phyloP scores from a whole-genome alignment of 1,284 basidiomycete genomes.

The Pascua sp. region DNA sequence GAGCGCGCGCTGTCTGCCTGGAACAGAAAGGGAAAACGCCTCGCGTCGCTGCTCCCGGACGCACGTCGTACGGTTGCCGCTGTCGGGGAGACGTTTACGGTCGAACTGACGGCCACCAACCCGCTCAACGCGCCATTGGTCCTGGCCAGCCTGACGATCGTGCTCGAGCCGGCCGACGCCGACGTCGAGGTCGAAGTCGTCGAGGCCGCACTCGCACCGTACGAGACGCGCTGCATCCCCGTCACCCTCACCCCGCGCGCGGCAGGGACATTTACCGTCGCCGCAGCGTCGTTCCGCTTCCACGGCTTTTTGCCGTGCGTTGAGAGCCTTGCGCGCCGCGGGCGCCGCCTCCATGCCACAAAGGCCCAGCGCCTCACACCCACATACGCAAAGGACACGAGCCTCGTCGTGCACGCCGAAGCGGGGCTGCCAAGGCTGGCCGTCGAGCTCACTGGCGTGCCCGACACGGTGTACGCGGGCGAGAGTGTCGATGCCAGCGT shows the following conservation, averaged over 20 bases:
- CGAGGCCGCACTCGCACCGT: conserved; percentile 43
- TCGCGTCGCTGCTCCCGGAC: conserved; percentile 29
- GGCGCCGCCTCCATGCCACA: conserved; percentile 49
- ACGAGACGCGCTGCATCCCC: conserved; percentile 40
- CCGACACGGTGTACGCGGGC: conserved; percentile 35
- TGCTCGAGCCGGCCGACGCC: conserved; percentile 15
- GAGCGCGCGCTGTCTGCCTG: conserved; percentile 28
- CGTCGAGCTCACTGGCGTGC: conserved; percentile 28
- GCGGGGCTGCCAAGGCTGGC: conserved; percentile 39
- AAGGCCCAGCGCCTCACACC: conserved; percentile 46
- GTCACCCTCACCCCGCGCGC: conserved; percentile 30
- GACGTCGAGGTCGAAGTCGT: conserved; percentile 25
- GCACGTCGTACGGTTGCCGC: conserved; percentile 25
- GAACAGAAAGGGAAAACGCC: conserved; percentile 45
- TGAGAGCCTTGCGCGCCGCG: conserved; percentile 47
- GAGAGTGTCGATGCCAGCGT: conserved; percentile 32
- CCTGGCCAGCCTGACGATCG: conserved; percentile 26
- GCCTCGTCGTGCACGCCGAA: conserved; percentile 44
- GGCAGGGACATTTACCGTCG: conserved; percentile 33
- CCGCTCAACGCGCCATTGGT: conserved; percentile 48
- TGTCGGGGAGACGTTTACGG: conserved; percentile 37
- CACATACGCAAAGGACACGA: conserved; percentile 50
- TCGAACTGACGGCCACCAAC: conserved; percentile 50
- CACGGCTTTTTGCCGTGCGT: conserved; percentile 48
- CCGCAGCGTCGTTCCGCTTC: conserved; percentile 44